Evolutionary conservation across 1,284 basidiomycete species (phyloP).

Genomic region (Moesziomyces parantarcticus): DNA sequence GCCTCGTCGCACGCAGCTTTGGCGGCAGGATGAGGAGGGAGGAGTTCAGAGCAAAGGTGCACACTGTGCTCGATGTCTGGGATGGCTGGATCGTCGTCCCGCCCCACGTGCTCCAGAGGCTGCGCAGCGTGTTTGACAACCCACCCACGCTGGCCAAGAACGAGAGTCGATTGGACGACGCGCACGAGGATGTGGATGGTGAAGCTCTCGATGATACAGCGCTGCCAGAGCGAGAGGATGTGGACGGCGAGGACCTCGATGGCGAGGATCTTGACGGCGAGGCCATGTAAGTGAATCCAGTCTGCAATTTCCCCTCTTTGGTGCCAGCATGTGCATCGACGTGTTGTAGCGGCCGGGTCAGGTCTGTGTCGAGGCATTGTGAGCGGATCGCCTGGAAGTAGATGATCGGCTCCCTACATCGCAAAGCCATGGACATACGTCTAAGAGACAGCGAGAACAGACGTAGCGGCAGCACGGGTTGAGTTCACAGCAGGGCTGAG

Average conservation of each 20-base stretch:
- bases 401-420: no score
- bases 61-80: conserved; percentile 87
- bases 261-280: conserved; percentile 22
- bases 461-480: no score
- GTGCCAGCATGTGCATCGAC: no score
- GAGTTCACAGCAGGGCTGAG: no score
- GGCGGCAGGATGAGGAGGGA: conserved; percentile 56
- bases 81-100: conserved; percentile 82
- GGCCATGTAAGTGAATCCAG: no score
- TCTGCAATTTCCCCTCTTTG: no score
- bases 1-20: conserved; percentile 45
- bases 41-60: conserved; percentile 79
- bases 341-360: no score
- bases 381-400: no score
- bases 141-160: conserved; percentile 17
- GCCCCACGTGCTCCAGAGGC: conserved; percentile 78
- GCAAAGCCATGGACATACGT: no score
- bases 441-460: no score
- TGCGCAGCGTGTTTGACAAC: conserved; percentile 44
- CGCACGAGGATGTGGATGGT: conserved; percentile 32
- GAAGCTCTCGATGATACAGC: conserved; percentile 9
- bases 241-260: conserved; percentile 33
- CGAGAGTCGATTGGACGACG: conserved; percentile 1
- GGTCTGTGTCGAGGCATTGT: no score
- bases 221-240: neutral